Evolutionary conservation across 2,329 filamentous ascomycete genomes (phyloP).

Genomic region (Xylariaceae sp.): DNA sequence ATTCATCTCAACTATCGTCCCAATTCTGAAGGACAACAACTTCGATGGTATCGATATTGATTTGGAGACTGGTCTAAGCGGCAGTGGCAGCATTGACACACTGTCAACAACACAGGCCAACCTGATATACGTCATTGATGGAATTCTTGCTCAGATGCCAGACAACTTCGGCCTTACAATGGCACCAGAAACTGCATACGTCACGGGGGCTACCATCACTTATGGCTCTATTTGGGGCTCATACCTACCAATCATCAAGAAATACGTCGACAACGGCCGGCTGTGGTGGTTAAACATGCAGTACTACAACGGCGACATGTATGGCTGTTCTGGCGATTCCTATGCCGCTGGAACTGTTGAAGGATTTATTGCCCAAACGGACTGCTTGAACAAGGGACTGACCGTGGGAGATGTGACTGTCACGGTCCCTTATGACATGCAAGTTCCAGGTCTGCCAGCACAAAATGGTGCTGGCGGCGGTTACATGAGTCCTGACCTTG

Average conservation of each 20-base stretch:
- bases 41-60: constrained; percentile 39
- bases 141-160: constrained; percentile 46
- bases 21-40: constrained; percentile 35
- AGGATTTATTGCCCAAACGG: constrained; percentile 36
- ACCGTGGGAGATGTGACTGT: constrained; percentile 32
- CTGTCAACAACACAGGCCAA: constrained; percentile 34
- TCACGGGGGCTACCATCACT: constrained; percentile 32
- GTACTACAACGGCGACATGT: constrained; percentile 39
- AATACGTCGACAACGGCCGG: constrained; percentile 35
- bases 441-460: constrained; percentile 36
- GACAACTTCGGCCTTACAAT: constrained; percentile 58
- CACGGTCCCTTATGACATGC: constrained; percentile 34
- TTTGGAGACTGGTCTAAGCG: constrained; percentile 33
- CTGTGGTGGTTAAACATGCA: constrained; percentile 39
- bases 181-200: constrained; percentile 37
- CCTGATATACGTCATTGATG: constrained; percentile 37
- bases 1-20: constrained; percentile 35
- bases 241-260: constrained; percentile 38
- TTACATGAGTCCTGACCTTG: constrained; percentile 32
- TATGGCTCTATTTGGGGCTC: constrained; percentile 37
- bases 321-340: constrained; percentile 34
- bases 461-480: constrained; percentile 34
- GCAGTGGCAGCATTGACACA: constrained; percentile 30
- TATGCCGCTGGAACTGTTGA: constrained; percentile 32
- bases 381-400: constrained; percentile 35